Conservation (phyloP, 352 stramenopile genomes). For the Phytophthora hybrid region DNA sequence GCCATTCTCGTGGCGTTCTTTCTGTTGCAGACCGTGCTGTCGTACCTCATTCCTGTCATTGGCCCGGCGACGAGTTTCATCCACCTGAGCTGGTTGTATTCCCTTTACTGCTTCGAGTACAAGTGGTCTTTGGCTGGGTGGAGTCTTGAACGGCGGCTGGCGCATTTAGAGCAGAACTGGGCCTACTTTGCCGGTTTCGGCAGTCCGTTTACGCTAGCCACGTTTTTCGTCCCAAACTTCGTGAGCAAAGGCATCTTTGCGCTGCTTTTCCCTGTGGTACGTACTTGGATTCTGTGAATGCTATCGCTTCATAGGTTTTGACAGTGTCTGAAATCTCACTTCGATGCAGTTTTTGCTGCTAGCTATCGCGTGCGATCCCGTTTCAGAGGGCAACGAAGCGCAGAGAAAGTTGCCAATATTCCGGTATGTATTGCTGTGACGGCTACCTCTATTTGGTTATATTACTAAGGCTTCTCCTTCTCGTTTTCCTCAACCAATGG, state of each 20-base stretch:
- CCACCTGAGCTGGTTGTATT: conserved; percentile 89
- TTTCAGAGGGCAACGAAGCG: conserved; percentile 56
- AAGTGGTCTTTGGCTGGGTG: conserved; percentile 90
- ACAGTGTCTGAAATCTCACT: background rate
- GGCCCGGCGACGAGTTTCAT: conserved; percentile 84
- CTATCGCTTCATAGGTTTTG: background rate
- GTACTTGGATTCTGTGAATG: conserved; percentile 7
- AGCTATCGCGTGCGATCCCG: conserved; percentile 80
- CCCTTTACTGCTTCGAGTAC: conserved; percentile 93
- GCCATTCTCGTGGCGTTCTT: conserved; percentile 90
- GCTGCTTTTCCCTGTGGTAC: conserved; percentile 86
- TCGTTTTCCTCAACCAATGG: background rate
- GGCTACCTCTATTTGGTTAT: background rate
- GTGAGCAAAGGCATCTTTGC: conserved; percentile 92
- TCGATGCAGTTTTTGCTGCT: conserved; percentile 77
- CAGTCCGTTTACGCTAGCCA: conserved; percentile 87
- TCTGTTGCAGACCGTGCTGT: conserved; percentile 84
- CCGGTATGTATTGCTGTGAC: conserved; percentile 43
- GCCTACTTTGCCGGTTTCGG: conserved; percentile 90
- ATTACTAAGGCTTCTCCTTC: background rate
- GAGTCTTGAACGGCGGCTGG: conserved; percentile 83
- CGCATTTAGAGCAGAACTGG: conserved; percentile 88
- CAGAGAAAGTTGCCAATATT: conserved; percentile 79
- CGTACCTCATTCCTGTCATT: conserved; percentile 81
- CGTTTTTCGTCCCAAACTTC: conserved; percentile 92